Conservation (phyloP, 2,329 filamentous ascomycete species). For the Xylariaceae sp. region DNA sequence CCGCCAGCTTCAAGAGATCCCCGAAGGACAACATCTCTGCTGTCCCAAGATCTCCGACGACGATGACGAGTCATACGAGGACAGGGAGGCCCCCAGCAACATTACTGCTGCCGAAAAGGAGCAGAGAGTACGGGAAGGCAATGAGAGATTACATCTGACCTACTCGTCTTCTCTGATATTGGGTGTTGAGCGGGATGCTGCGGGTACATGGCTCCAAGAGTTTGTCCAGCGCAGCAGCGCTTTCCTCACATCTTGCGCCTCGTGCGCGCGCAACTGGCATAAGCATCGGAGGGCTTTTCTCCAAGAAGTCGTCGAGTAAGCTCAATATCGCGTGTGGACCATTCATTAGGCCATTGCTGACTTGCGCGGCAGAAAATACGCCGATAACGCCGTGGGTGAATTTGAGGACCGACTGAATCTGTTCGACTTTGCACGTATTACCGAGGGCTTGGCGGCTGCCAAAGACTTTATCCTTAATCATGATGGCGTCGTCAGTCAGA, state of each 20-base stretch:
- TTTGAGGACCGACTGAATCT: conserved; percentile 51
- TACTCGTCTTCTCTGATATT: conserved; percentile 63
- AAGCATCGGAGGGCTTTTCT: conserved; percentile 57
- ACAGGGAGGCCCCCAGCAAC: conserved; percentile 35
- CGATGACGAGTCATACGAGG: conserved; percentile 57
- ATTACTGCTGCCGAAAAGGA: conserved; percentile 44
- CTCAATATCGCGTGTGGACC: too few species aligned
- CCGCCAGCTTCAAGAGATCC: conserved; percentile 14
- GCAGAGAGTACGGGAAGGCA: conserved; percentile 45
- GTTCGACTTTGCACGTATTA: conserved; percentile 55
- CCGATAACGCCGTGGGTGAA: conserved; percentile 42
- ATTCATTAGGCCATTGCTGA: too few species aligned
- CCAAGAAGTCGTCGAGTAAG: conserved; percentile 53
- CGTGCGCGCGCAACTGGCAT: conserved; percentile 69
- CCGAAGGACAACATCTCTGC: conserved; percentile 46
- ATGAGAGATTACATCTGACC: conserved; percentile 51
- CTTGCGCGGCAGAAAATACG: conserved; percentile 18
- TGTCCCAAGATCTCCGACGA: conserved; percentile 58
- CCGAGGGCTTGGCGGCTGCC: conserved; percentile 49
- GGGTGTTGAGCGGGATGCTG: conserved; percentile 55
- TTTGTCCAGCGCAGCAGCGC: conserved; percentile 51
- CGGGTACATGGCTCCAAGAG: conserved; percentile 50
- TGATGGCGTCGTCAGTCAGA: conserved; percentile 30
- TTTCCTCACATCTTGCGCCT: conserved; percentile 56
- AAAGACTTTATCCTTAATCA: conserved; percentile 41